Evolutionary conservation across 176 grass and related monocot species (phyloP).

Genomic region (Triticum dicoccoides): DNA sequence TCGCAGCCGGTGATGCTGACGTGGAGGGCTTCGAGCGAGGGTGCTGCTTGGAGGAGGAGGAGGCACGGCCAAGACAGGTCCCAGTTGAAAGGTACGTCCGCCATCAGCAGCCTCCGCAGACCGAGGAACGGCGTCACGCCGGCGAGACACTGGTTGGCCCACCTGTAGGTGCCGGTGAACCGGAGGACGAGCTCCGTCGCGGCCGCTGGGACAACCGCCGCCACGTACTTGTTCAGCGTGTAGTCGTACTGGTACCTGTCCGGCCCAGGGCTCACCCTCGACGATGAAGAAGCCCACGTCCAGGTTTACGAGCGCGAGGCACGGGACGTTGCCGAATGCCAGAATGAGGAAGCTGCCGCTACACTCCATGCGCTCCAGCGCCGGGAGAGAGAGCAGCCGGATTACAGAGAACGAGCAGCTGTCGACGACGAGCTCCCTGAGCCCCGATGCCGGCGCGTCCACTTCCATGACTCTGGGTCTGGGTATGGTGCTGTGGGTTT

Average conservation of each 20-base stretch:
- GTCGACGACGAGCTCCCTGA: neutral
- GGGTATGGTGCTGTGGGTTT: neutral
- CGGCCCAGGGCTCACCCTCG: neutral
- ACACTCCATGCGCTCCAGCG: neutral
- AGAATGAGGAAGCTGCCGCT: neutral
- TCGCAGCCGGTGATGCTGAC: too few species aligned
- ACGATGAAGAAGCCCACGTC: neutral
- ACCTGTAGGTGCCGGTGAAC: too few species aligned
- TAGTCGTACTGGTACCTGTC: neutral
- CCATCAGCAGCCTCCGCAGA: too few species aligned
- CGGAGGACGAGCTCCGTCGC: too few species aligned
- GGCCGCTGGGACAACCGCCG: too few species aligned
- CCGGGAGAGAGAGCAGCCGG: neutral
- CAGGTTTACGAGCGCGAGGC: neutral
- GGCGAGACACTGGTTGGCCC: too few species aligned
- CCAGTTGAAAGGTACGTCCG: too few species aligned
- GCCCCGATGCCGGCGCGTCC: neutral
- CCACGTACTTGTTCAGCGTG: too few species aligned
- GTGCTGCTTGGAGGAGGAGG: too few species aligned
- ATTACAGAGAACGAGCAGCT: neutral
- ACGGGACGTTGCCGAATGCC: neutral
- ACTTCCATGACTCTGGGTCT: neutral
- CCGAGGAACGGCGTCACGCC: too few species aligned
- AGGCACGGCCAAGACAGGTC: too few species aligned
- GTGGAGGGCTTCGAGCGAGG: too few species aligned